Evolutionary conservation across 1,284 basidiomycete genomes (phyloP).

Genomic region (Rhodotorula sp.): DNA sequence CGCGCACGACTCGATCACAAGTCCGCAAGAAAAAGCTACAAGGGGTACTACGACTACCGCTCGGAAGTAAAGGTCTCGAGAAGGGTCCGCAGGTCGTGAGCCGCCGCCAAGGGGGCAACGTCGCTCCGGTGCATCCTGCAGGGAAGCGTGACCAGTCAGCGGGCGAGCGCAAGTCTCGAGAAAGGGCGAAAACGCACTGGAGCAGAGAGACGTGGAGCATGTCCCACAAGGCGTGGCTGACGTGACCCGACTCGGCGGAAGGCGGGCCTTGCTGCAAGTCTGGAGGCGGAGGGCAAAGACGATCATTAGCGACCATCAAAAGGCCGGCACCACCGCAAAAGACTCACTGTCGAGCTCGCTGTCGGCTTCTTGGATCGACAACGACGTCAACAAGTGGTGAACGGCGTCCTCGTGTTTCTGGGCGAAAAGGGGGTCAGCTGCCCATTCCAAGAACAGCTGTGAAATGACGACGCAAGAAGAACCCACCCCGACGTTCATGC

Average conservation of each 20-base stretch:
- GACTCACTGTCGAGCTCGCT: constrained; percentile 52
- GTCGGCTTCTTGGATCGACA: constrained; percentile 68
- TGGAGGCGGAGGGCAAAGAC: neutral
- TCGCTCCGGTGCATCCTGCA: constrained; percentile 39
- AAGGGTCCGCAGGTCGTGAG: constrained; percentile 23
- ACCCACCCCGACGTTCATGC: constrained; percentile 76
- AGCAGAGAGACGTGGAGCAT: constrained; percentile 55
- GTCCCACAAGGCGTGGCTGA: constrained; percentile 76
- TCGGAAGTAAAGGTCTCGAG: constrained; percentile 8
- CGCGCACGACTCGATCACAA: too few species aligned
- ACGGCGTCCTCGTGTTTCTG: constrained; percentile 79
- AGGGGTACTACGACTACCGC: neutral
- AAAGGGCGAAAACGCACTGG: constrained; percentile 13
- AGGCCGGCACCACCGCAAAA: too few species aligned
- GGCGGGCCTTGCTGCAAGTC: constrained; percentile 27
- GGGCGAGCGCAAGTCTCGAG: neutral
- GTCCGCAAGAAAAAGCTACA: neutral
- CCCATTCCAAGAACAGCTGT: neutral
- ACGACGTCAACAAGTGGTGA: constrained; percentile 78
- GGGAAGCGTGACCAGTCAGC: neutral
- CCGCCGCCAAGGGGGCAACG: constrained; percentile 18
- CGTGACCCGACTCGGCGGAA: constrained; percentile 43
- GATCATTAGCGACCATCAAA: neutral
- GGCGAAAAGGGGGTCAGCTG: neutral
- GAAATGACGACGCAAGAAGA: neutral